These are phyloP conservation scores for Niveomyces coronatus DNA, from an alignment of 2,329 filamentous ascomycete genomes.

Conservation along the genomic window DNA sequence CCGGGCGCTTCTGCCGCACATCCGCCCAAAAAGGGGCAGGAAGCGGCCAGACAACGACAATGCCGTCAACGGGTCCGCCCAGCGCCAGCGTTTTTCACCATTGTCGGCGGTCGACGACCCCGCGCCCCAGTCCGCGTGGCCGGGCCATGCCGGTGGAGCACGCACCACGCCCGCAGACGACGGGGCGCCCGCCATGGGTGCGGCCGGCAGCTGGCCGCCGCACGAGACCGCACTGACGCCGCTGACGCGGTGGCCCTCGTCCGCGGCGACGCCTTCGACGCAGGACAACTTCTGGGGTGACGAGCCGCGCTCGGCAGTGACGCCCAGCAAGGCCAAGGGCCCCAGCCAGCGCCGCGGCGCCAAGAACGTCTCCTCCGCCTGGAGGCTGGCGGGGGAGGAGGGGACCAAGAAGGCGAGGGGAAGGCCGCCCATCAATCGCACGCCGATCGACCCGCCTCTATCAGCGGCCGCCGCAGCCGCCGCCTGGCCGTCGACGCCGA, in stretches of 20 bases:
- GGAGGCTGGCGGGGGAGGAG: constrained; percentile 57
- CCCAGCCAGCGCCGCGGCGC: constrained; percentile 56
- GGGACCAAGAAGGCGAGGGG: constrained; percentile 64
- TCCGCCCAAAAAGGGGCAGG: constrained; percentile 49
- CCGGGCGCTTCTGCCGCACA: constrained; percentile 71
- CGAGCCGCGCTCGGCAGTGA: constrained; percentile 68
- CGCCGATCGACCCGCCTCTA: constrained; percentile 53
- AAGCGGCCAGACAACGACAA: constrained; percentile 56
- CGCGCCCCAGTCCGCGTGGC: constrained; percentile 18
- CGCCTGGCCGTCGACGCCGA: constrained; percentile 24
- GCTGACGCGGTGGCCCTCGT: constrained; percentile 62
- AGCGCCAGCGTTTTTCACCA: constrained; percentile 52
- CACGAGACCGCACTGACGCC: constrained; percentile 50
- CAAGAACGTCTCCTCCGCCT: constrained; percentile 79
- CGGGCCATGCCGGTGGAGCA: background rate
- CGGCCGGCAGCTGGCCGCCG: constrained; percentile 17
- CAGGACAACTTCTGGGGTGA: constrained; percentile 40
- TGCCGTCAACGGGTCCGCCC: constrained; percentile 37
- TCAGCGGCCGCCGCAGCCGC: constrained; percentile 64
- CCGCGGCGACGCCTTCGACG: constrained; percentile 60
- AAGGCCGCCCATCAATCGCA: constrained; percentile 60
- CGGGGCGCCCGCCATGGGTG: constrained; percentile 24
- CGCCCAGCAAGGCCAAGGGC: constrained; percentile 47
- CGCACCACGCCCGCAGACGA: constrained; percentile 21
- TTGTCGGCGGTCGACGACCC: constrained; percentile 31